Evolutionary conservation across 495 filamentous ascomycete species (phyloP).

Genomic region (Trichoderma parareesei): DNA sequence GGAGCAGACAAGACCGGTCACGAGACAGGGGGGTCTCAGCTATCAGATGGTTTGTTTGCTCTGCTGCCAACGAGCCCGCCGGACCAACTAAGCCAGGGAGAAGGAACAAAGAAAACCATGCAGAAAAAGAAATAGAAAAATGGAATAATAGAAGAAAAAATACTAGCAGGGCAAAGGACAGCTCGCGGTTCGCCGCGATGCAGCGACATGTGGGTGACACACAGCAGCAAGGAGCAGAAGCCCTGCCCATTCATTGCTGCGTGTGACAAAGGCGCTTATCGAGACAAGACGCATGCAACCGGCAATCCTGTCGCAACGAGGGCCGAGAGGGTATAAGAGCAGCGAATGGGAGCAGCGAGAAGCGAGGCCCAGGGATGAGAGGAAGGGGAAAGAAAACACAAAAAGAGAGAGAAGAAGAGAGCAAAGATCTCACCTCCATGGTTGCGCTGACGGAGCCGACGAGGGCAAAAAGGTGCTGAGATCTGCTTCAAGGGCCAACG

Average conservation of each 20-base stretch:
- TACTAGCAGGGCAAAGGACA: background rate
- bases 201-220: background rate
- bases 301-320: background rate
- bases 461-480: background rate
- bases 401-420: background rate
- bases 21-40: conserved; percentile 5
- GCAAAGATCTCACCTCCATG: background rate
- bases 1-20: background rate
- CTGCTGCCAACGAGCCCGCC: background rate
- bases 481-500: background rate
- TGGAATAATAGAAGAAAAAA: background rate
- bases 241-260: background rate
- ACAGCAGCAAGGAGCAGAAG: background rate
- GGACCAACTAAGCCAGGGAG: background rate
- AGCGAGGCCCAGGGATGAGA: background rate
- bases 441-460: background rate
- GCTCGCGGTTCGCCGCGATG: background rate
- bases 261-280: conserved; percentile 6
- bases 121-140: background rate
- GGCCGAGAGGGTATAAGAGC: background rate
- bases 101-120: background rate
- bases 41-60: background rate
- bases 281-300: conserved; percentile 1
- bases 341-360: background rate
- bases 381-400: background rate